Conservation (phyloP, 108 stramenopile species). For the Mayamaea pseudoterrestris region DNA sequence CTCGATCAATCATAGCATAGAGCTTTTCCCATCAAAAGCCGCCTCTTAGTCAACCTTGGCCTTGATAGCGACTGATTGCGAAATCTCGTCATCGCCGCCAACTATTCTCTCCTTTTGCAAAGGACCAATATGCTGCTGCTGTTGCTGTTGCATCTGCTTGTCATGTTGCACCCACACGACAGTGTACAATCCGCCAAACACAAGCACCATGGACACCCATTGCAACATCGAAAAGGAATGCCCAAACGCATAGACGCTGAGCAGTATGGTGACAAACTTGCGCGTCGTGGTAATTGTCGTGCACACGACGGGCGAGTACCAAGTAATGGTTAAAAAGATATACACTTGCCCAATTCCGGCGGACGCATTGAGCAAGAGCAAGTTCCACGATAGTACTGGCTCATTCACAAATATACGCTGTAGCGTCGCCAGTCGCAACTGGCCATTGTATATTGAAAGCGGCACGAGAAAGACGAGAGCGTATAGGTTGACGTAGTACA, state of each 20-base stretch:
- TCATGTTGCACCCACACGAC: no score
- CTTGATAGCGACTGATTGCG: no score
- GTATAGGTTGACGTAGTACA: conserved; percentile 70
- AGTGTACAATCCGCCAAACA: conserved; percentile 77
- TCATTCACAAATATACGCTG: conserved; percentile 3
- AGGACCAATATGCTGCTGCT: no score
- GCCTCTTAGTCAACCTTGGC: no score
- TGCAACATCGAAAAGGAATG: conserved; percentile 65
- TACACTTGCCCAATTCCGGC: conserved; percentile 90
- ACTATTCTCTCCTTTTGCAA: no score
- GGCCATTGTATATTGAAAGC: conserved; percentile 47
- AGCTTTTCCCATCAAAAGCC: no score
- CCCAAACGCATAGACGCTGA: conserved; percentile 82
- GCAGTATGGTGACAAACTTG: conserved; percentile 90
- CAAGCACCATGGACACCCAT: conserved; percentile 67
- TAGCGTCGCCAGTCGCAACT: conserved; percentile 23
- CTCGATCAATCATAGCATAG: no score
- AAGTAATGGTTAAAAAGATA: conserved; percentile 87
- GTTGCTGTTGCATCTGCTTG: no score
- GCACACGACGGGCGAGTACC: conserved; percentile 74
- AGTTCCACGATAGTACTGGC: background rate
- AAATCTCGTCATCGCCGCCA: no score
- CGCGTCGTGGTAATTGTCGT: conserved; percentile 96
- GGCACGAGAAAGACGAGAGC: conserved; percentile 53
- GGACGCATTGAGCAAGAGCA: conserved; percentile 37